Evolutionary conservation across 106 monocot genomes (phyloP), one percentile per base, ranked within the genome.

Genomic region (Dactylorhiza incarnata): DNA sequence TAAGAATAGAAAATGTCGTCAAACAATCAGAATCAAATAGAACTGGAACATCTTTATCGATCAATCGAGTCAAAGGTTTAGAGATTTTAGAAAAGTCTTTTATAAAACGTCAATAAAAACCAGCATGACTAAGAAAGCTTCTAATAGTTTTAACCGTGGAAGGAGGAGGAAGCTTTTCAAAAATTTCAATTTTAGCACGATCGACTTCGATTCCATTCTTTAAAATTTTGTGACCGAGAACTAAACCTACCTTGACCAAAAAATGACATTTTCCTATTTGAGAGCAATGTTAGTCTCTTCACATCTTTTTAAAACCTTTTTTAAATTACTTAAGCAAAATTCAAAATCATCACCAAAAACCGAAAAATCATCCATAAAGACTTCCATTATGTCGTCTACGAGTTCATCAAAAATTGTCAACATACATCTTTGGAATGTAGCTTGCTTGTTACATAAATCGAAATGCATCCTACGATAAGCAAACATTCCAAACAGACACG

Each of bases 31-130:
- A 25, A 70, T 46, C 20, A 73, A 78, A 78, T 1, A 55, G 15
- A 68, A 81, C 79, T 2, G 25, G 7, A 7, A 52, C 49, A 82
- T 85, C 74, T 45, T 82, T 78, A 3, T 25, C 19, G 13, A 78
- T 14, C 3, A 85, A 25, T 11, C n/a, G 51, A 14, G 45, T 54
- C 1, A 85, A 43, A 12, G 76, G 81, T 49, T 16, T 51, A 61
- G 77, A 24, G 1, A 85, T 80, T 66, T 80, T 65, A 20, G 62
- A 73, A n/a, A 79, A 73, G 24, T 73, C 47, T 29, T 77, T 77
- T 45, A 84, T 77, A 14, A 84, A 84, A 58, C 71, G 5, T n/a
- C 78, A 1, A 52, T 85, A 81, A 47, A 85, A 85, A 16, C 74
- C 19, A 4, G 65, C 72, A 56, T 86, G 72, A 15, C 62, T 62